Conservation (phyloP, 768 basidiomycete species). For the Lyophyllum semitale region DNA sequence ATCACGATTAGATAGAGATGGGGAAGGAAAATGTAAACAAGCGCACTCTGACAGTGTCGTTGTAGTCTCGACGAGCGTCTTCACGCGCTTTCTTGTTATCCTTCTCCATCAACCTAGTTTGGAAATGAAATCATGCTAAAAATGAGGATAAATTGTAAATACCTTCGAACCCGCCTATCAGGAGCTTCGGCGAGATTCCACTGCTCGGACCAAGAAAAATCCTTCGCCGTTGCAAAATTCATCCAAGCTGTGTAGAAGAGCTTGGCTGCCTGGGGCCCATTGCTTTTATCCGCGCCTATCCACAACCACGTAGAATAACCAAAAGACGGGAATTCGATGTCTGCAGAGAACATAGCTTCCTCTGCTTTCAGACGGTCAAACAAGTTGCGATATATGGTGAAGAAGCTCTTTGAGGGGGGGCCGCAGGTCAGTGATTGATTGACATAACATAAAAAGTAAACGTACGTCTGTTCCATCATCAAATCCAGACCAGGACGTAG, state of each 20-base stretch:
- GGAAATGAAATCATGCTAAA: not conserved
- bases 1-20: conserved; percentile 1
- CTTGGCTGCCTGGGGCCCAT: conserved; percentile 53
- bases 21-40: conserved; percentile 6
- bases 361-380: conserved; percentile 84
- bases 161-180: conserved; percentile 83
- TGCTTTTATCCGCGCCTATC: conserved; percentile 46
- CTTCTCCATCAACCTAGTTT: conserved; percentile 81
- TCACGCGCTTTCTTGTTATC: conserved; percentile 94
- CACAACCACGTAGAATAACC: conserved; percentile 80
- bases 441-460: conserved; percentile 5
- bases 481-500: conserved; percentile 64
- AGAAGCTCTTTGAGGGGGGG: conserved; percentile 71
- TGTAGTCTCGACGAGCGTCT: conserved; percentile 87
- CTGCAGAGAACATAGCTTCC: conserved; percentile 52
- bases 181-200: conserved; percentile 87
- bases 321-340: conserved; percentile 74
- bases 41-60: conserved; percentile 83
- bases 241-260: conserved; percentile 86
- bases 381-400: conserved; percentile 82
- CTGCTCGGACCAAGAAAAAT: conserved; percentile 84
- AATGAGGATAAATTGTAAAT: conserved; percentile 10
- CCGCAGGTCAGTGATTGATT: not conserved
- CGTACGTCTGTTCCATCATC: conserved; percentile 65
- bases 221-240: conserved; percentile 85